These are phyloP conservation scores for Boletus rubropictus DNA, from an alignment of 768 basidiomycete genomes.

Conservation along the genomic window DNA sequence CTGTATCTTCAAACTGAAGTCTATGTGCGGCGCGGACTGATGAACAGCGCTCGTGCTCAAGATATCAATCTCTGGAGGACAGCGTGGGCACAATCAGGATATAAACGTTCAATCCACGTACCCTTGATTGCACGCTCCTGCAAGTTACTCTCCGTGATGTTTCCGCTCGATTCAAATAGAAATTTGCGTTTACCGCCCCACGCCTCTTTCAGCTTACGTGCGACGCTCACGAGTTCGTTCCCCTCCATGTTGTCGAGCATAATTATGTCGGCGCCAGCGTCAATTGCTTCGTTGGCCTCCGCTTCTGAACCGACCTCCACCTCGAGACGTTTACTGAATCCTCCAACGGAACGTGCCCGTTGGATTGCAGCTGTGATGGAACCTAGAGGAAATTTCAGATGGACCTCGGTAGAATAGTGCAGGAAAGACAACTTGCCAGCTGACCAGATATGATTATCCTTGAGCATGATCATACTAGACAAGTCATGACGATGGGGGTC, in stretches of 20 bases:
- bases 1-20: constrained; percentile 96
- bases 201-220: constrained; percentile 64
- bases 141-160: constrained; percentile 85
- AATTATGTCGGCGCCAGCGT: constrained; percentile 89
- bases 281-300: constrained; percentile 96
- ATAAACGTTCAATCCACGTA: constrained; percentile 30
- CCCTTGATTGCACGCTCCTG: constrained; percentile 77
- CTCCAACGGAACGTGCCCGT: constrained; percentile 82
- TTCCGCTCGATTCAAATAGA: constrained; percentile 89
- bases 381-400: constrained; percentile 39
- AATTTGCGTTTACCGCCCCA: constrained; percentile 83
- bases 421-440: constrained; percentile 48
- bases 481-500: constrained; percentile 94
- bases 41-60: constrained; percentile 87
- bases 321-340: constrained; percentile 87
- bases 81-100: constrained; percentile 1
- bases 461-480: constrained; percentile 99
- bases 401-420: background rate
- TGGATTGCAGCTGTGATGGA: constrained; percentile 87
- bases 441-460: constrained; percentile 99
- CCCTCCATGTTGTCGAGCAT: constrained; percentile 96
- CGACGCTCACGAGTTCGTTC: constrained; percentile 58
- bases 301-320: constrained; percentile 87
- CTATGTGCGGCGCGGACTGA: constrained; percentile 89
- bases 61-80: constrained; percentile 79